Percentiles rank a stretch among this genome's conserved stretches.
Evolutionary conservation across 2,329 filamentous ascomycete species (phyloP).

Genomic region (Fusarium cyanostomum): DNA sequence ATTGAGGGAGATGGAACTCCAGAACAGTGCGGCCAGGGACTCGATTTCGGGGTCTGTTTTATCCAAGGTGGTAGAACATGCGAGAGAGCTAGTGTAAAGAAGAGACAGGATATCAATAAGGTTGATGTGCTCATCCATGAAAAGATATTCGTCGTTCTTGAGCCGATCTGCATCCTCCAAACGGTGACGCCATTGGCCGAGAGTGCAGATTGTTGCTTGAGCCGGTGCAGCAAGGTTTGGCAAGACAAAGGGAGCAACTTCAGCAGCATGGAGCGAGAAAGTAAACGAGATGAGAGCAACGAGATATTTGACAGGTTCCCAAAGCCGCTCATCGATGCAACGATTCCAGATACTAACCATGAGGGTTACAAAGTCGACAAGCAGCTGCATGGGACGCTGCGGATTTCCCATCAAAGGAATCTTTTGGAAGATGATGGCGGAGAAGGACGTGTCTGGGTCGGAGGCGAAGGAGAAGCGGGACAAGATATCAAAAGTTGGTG

Average conservation of each 20-base stretch:
- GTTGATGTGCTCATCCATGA: constrained; percentile 65
- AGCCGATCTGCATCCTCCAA: constrained; percentile 58
- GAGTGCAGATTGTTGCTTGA: constrained; percentile 67
- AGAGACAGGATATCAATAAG: constrained; percentile 71
- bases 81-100: constrained; percentile 70
- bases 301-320: constrained; percentile 71
- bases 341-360: constrained; percentile 74
- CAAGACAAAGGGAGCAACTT: constrained; percentile 68
- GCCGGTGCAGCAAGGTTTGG: constrained; percentile 64
- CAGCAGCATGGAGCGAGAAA: constrained; percentile 67
- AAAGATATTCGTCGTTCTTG: constrained; percentile 49
- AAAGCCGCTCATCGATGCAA: constrained; percentile 71
- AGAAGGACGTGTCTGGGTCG: constrained; percentile 67
- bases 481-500: constrained; percentile 74
- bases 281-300: constrained; percentile 71
- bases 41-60: constrained; percentile 45
- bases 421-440: constrained; percentile 73
- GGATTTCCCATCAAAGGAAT: constrained; percentile 66
- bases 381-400: constrained; percentile 62
- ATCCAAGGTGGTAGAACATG: constrained; percentile 58
- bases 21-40: constrained; percentile 61
- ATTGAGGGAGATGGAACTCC: constrained; percentile 72
- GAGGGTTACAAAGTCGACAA: constrained; percentile 70
- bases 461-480: constrained; percentile 73
- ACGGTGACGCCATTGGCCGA: constrained; percentile 66